Evolutionary conservation across 83 land plant species (phyloP).

Genomic region (Larix sibirica): DNA sequence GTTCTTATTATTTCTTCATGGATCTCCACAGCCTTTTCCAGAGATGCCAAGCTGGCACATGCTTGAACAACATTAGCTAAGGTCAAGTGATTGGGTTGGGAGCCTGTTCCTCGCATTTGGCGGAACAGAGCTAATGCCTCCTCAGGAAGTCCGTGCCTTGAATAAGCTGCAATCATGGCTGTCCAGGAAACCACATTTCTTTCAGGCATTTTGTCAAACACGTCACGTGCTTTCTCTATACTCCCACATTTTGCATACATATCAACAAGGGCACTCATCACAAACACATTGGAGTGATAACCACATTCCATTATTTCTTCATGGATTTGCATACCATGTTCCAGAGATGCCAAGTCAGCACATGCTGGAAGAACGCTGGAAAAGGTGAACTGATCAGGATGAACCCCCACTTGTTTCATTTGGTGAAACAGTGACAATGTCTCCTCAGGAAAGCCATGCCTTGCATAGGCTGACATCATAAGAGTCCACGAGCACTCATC

Average conservation of each 20-base stretch:
- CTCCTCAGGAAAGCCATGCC: slow-evolving; percentile 21
- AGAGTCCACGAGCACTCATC: slow-evolving; percentile 55
- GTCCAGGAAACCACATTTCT: slow-evolving; percentile 40
- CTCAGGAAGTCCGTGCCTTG: slow-evolving; percentile 16
- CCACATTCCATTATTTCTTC: slow-evolving; percentile 23
- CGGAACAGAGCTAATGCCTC: slow-evolving; percentile 21
- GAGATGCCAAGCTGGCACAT: not conserved
- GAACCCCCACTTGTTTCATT: slow-evolving; percentile 14
- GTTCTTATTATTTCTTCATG: not conserved
- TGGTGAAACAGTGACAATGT: slow-evolving; percentile 15
- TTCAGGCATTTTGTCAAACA: slow-evolving; percentile 32
- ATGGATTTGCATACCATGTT: slow-evolving; percentile 31
- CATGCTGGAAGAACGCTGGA: slow-evolving; percentile 30
- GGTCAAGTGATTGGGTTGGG: slow-evolving; percentile 28
- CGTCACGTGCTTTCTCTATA: slow-evolving; percentile 3
- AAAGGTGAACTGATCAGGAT: slow-evolving; percentile 20
- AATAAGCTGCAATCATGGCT: slow-evolving; percentile 29
- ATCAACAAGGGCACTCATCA: slow-evolving; percentile 20
- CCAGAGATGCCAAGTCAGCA: slow-evolving; percentile 10
- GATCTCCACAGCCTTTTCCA: not conserved
- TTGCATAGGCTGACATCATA: slow-evolving; percentile 60
- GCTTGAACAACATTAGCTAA: slow-evolving; percentile 22
- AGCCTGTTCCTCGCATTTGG: slow-evolving; percentile 33
- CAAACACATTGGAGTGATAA: slow-evolving; percentile 13
- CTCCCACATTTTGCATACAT: slow-evolving; percentile 34